Conservation (phyloP, 2,329 filamentous ascomycete species). For the Microdochium bolleyi region DNA sequence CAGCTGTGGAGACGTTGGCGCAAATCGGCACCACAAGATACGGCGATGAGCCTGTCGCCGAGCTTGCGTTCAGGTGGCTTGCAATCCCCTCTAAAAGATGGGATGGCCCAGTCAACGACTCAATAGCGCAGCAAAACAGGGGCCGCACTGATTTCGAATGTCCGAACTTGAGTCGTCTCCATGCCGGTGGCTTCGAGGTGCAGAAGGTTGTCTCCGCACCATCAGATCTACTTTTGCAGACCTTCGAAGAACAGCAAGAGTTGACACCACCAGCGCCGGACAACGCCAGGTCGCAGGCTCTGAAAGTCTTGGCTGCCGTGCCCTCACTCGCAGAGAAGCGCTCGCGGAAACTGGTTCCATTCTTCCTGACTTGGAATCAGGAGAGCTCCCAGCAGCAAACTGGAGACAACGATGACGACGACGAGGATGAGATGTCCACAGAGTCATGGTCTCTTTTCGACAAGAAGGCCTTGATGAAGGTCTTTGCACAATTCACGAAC, state of each 20-base stretch:
- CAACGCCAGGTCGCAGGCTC: constrained; percentile 65
- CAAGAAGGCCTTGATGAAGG: constrained; percentile 70
- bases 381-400: constrained; percentile 36
- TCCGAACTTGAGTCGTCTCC: constrained; percentile 59
- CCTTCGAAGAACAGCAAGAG: constrained; percentile 58
- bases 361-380: constrained; percentile 75
- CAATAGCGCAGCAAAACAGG: constrained; percentile 22
- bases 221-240: constrained; percentile 48
- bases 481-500: constrained; percentile 83
- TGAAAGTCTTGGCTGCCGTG: constrained; percentile 67
- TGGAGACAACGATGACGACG: constrained; percentile 6
- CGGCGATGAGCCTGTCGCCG: constrained; percentile 66
- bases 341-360: constrained; percentile 76
- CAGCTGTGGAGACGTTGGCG: constrained; percentile 68
- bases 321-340: constrained; percentile 77
- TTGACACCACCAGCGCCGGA: constrained; percentile 39
- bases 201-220: constrained; percentile 45
- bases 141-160: constrained; percentile 75
- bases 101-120: constrained; percentile 30
- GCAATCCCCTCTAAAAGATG: constrained; percentile 46
- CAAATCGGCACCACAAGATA: constrained; percentile 61
- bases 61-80: constrained; percentile 74
- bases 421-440: constrained; percentile 7
- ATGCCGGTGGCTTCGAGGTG: constrained; percentile 39
- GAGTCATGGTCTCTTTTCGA: constrained; percentile 66